phyloP scores from a whole-genome alignment of 2,329 filamentous ascomycete species.

The Aspergillus oerlinghausenensis region DNA sequence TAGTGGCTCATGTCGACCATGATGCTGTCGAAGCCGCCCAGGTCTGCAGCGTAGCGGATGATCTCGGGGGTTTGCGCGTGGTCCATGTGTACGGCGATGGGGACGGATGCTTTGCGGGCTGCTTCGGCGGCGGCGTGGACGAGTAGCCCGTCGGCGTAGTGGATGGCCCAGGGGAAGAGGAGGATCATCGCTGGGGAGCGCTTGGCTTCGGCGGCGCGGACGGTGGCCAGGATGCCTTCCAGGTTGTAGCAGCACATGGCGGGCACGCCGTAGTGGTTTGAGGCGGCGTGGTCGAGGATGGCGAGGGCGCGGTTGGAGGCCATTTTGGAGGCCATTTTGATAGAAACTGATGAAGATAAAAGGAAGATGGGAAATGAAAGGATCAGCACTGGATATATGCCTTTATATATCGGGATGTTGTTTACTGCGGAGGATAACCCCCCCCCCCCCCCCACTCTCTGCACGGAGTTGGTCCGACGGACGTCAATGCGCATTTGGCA shows the following conservation, averaged over 20 bases:
- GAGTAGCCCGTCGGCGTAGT: slow-evolving; percentile 57
- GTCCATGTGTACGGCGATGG: slow-evolving; percentile 61
- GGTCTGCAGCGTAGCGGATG: slow-evolving; percentile 56
- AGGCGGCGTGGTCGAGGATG: slow-evolving; percentile 54
- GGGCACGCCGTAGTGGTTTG: slow-evolving; percentile 55
- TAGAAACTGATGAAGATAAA: not conserved
- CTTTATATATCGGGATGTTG: not conserved
- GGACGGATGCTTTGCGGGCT: slow-evolving; percentile 54
- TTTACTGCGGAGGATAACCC: not conserved
- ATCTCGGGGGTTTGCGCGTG: slow-evolving; percentile 62
- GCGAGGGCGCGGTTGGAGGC: slow-evolving; percentile 49
- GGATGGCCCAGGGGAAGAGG: slow-evolving; percentile 69
- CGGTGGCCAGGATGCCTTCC: slow-evolving; percentile 65
- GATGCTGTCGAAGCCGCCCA: slow-evolving; percentile 64
- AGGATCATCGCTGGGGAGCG: slow-evolving; percentile 66
- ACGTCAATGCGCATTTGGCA: not conserved
- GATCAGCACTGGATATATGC: not conserved
- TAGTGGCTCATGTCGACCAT: slow-evolving; percentile 76
- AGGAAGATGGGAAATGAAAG: not conserved
- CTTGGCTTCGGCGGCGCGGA: slow-evolving; percentile 64
- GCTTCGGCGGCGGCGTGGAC: slow-evolving; percentile 54
- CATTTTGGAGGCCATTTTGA: slow-evolving; percentile 30
- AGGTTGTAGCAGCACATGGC: slow-evolving; percentile 65
- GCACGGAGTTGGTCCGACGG: slow-evolving; percentile 6
- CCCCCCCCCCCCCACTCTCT: not conserved